These are phyloP conservation scores for Elongisporangium senticosum DNA, from an alignment of 352 stramenopile species.

Conservation along the genomic window DNA sequence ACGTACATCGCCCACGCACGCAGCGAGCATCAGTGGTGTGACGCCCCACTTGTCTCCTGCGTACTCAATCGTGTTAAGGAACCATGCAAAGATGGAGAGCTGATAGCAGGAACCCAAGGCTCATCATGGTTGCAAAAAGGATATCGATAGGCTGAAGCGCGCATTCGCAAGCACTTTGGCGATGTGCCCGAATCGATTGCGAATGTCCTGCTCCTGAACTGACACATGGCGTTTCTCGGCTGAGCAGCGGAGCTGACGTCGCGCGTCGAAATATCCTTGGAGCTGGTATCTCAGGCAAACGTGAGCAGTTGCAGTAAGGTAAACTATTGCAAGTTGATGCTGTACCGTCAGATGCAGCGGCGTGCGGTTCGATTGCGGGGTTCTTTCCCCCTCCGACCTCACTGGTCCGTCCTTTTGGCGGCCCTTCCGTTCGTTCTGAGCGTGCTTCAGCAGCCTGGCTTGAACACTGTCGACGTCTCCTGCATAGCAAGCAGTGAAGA, in stretches of 20 bases:
- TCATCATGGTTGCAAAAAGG: constrained; percentile 3
- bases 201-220: constrained; percentile 2
- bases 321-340: background rate
- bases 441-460: constrained; percentile 11
- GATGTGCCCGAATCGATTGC: constrained; percentile 29
- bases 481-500: constrained; percentile 32
- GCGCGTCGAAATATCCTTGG: constrained; percentile 24
- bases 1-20: constrained; percentile 22
- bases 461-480: constrained; percentile 26
- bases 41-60: constrained; percentile 49
- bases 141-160: constrained; percentile 18
- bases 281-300: constrained; percentile 11
- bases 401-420: background rate
- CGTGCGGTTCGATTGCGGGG: constrained; percentile 22
- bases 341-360: constrained; percentile 46
- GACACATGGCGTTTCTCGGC: constrained; percentile 1
- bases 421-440: background rate
- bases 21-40: constrained; percentile 57
- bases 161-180: constrained; percentile 26
- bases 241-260: background rate
- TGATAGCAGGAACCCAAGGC: background rate
- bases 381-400: constrained; percentile 21
- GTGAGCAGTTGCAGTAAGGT: background rate
- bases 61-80: background rate
- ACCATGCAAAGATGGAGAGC: background rate